Base-by-base conservation (phyloP, 202 grass and related monocot genomes). In the Elaeis oleifera region DNA sequence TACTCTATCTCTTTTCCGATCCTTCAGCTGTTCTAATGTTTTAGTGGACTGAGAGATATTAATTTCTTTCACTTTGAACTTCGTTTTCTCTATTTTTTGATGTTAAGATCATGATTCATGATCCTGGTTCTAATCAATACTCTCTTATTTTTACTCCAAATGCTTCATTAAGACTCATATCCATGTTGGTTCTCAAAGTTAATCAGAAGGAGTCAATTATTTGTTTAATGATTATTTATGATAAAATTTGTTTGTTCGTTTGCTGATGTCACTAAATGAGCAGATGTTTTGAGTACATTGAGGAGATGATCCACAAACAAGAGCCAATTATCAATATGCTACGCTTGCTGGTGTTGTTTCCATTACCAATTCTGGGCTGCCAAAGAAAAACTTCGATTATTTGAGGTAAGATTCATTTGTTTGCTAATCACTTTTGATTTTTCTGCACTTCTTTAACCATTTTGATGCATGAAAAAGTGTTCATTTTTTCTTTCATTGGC, bases 271-370 rank as follows among this genome's bases (percentile, higher is more conserved):
- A 58, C 6, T 67, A 28, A 55, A 74, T 71, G 44, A 4, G n/a
- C 81, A 96, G 91, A 81, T 97, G 87, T 73, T 89, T 91, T 25
- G 87, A 97, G 74, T 97, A 91, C 76, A 91, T 97, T 19, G 92
- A 97, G 74, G 92, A 91, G 74, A 89, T 97, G 82, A 81, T 97
- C 69, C 92, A 97, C 58, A 97, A 97, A 65, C 92, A 97, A 68
- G 92, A 97, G 71, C 58, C 87, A 65, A 83, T 97, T 81, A 77
- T 77, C 69, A 91, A 78, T 20, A 77, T 89, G n/a, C 81, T 97
- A 64, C 92, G 87, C 36, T 79, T 97, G 77, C 71, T 91, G 61
- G 87, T 97, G 29, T 83, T 97, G 54, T 79, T 97, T 97, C 92
- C 18, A 82, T 91, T 80, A 91, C 87, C 69, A 97, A 97, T 79